Evolutionary conservation across 192 early-diverging fungal species (phyloP).

Genomic region (Backusella circina): DNA sequence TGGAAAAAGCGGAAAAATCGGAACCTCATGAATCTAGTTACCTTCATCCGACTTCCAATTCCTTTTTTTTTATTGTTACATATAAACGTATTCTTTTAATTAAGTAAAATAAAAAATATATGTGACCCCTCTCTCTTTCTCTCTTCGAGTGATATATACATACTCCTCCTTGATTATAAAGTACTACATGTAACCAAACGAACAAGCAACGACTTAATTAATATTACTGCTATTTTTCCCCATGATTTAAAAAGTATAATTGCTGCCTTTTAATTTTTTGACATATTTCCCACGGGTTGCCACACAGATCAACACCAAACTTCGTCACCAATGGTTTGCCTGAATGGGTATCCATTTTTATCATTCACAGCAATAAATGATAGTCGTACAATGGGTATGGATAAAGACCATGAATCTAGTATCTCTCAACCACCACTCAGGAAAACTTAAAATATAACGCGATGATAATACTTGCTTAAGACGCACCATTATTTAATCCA

Average conservation of each 20-base stretch:
- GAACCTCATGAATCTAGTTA: background rate
- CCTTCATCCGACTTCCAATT: background rate
- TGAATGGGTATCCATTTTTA: background rate
- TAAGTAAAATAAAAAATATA: background rate
- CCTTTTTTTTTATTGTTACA: background rate
- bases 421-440: background rate
- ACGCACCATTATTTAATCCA: background rate
- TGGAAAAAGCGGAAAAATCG: background rate
- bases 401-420: background rate
- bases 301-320: background rate
- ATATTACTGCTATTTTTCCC: too few species aligned
- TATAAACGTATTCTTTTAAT: background rate
- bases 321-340: background rate
- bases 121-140: background rate
- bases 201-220: background rate
- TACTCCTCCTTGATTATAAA: background rate
- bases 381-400: background rate
- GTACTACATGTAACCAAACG: background rate
- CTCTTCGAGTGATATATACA: background rate
- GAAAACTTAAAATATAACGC: background rate
- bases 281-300: background rate
- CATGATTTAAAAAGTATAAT: background rate
- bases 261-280: background rate
- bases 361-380: background rate
- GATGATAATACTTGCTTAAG: background rate